Evolutionary conservation across 768 basidiomycete species (phyloP).

Genomic region (Termitomyces sp.): DNA sequence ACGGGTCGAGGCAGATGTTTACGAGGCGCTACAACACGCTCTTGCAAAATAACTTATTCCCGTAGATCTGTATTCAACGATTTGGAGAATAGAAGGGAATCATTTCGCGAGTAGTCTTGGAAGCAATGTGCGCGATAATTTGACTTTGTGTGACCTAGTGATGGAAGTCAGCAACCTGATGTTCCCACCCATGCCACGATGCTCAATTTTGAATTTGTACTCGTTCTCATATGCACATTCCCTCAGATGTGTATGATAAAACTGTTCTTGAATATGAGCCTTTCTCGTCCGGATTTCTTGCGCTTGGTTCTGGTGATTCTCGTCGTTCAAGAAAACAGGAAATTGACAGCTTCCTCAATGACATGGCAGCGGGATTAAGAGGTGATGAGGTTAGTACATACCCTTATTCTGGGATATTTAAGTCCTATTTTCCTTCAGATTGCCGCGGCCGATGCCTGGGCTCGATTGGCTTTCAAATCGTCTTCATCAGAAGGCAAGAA

Average conservation of each 20-base stretch:
- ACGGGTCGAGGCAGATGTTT: constrained; percentile 91
- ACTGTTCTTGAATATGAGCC: constrained; percentile 17
- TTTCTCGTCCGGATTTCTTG: constrained; percentile 5
- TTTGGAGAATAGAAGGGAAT: neutral
- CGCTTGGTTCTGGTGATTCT: neutral
- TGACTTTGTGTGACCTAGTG: neutral
- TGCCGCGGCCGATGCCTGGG: constrained; percentile 11
- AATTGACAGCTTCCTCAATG: constrained; percentile 1
- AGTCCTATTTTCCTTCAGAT: constrained; percentile 1
- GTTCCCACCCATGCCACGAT: neutral
- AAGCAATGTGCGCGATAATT: neutral
- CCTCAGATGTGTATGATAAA: constrained; percentile 18
- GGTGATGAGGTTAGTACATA: neutral
- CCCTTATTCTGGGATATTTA: neutral
- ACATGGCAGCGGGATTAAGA: neutral
- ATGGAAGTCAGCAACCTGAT: neutral
- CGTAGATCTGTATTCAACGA: neutral
- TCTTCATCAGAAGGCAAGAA: neutral
- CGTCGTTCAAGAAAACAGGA: neutral
- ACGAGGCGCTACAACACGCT: constrained; percentile 91
- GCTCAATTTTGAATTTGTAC: neutral
- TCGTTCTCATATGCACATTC: neutral
- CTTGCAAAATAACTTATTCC: constrained; percentile 31
- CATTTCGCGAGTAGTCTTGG: neutral
- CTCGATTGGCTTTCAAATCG: constrained; percentile 8